Conservation (phyloP, 2,329 filamentous ascomycete species). For the Paradendryphiella salina region DNA sequence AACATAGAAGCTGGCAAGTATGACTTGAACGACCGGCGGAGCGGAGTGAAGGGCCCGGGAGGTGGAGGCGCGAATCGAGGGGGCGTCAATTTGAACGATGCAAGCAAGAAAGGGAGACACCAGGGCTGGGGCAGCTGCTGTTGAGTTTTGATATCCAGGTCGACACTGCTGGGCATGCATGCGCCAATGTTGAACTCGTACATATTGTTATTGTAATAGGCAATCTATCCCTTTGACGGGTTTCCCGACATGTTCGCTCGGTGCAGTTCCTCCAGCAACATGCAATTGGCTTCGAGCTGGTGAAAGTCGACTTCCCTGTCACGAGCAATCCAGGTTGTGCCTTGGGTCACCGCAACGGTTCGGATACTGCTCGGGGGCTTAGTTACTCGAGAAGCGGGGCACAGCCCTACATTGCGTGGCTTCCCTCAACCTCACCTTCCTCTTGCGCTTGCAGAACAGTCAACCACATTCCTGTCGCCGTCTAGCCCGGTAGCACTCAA, state of each 20-base stretch:
- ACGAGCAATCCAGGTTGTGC: too few relatives aligned
- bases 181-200: not conserved
- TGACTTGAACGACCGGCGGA: slow-evolving; percentile 88
- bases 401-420: not conserved
- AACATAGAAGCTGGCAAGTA: slow-evolving; percentile 96
- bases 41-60: slow-evolving; percentile 77
- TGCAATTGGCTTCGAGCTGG: too few relatives aligned
- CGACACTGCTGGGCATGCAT: not conserved
- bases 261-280: too few relatives aligned
- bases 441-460: not conserved
- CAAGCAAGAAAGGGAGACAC: slow-evolving; percentile 39
- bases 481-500: not conserved
- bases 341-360: too few relatives aligned
- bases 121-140: slow-evolving; percentile 43
- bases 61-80: slow-evolving; percentile 50
- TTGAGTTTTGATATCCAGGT: slow-evolving; percentile 13
- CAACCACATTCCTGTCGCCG: not conserved
- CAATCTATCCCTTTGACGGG: too few relatives aligned
- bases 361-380: not conserved
- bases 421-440: not conserved
- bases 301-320: too few relatives aligned
- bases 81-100: slow-evolving; percentile 51
- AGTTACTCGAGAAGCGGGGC: not conserved
- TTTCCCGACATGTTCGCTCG: too few relatives aligned
- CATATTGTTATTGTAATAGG: slow-evolving; percentile 7